Conservation (phyloP, 495 filamentous ascomycete species). For the Podospora sp. region DNA sequence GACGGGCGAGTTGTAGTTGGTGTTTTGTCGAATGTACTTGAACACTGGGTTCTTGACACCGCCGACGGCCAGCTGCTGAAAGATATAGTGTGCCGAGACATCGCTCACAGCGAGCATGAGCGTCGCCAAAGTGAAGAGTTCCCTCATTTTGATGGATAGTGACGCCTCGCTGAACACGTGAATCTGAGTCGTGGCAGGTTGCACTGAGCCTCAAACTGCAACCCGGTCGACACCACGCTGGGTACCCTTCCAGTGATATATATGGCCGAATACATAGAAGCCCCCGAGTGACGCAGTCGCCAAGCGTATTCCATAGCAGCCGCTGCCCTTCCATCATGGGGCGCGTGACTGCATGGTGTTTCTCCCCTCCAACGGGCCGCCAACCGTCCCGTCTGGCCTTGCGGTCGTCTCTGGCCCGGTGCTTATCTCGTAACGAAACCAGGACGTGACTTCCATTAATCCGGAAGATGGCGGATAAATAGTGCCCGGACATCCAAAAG, state of each 20-base stretch:
- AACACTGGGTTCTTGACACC: slow-evolving; percentile 48
- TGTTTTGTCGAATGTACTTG: slow-evolving; percentile 58
- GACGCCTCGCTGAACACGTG: background rate
- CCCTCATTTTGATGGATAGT: slow-evolving; percentile 36
- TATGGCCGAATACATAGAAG: background rate
- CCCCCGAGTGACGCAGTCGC: background rate
- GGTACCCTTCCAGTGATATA: background rate
- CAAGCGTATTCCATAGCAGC: background rate
- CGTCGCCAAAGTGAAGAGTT: slow-evolving; percentile 31
- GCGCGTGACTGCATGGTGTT: background rate
- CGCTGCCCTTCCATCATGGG: background rate
- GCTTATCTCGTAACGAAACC: background rate
- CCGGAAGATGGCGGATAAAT: background rate
- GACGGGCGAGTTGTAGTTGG: slow-evolving; percentile 62
- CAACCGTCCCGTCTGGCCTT: background rate
- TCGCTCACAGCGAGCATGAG: slow-evolving; percentile 38
- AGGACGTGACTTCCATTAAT: background rate
- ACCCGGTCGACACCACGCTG: background rate
- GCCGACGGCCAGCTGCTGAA: slow-evolving; percentile 51
- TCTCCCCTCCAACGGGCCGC: background rate
- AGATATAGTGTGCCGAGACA: slow-evolving; percentile 51
- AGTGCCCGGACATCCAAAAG: background rate
- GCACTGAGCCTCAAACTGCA: background rate
- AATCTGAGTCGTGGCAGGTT: background rate
- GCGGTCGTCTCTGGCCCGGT: background rate